These are phyloP conservation scores for Triadica sebifera DNA, from an alignment of 345 rosid species.

Conservation along the genomic window DNA sequence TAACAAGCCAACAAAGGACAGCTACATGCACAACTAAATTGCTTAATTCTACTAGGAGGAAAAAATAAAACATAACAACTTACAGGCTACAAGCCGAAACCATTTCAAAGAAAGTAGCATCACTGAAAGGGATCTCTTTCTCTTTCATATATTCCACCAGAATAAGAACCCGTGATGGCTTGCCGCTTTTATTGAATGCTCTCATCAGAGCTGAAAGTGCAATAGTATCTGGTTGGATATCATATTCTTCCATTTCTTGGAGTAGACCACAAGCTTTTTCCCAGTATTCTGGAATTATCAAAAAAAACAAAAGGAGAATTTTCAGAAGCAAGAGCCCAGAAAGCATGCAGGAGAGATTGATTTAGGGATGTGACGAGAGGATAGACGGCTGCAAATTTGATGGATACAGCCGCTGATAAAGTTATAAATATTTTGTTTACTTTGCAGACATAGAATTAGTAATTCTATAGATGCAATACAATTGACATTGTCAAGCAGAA, in stretches of 20 bases:
- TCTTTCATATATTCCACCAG: slow-evolving; percentile 66
- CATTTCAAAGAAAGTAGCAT: slow-evolving; percentile 70
- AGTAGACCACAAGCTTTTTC: slow-evolving; percentile 59
- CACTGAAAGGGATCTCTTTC: slow-evolving; percentile 56
- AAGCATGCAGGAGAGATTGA: neutral
- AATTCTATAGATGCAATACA: neutral
- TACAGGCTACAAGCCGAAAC: slow-evolving; percentile 84
- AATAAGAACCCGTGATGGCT: slow-evolving; percentile 64
- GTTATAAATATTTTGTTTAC: neutral
- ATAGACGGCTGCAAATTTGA: neutral
- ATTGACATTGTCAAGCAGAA: neutral
- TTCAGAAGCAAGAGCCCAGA: neutral
- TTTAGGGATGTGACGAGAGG: too few relatives aligned
- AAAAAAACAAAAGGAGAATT: neutral
- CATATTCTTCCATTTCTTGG: slow-evolving; percentile 67
- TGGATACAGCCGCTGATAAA: neutral
- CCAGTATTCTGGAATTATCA: slow-evolving; percentile 52
- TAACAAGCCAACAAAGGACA: neutral
- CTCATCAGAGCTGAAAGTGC: slow-evolving; percentile 85
- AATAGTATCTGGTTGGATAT: slow-evolving; percentile 62
- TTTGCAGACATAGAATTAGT: neutral
- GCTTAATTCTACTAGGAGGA: neutral
- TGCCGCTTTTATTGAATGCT: slow-evolving; percentile 77
- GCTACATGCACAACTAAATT: neutral
- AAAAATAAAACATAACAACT: slow-evolving; percentile 22